Conservation (phyloP, 2,329 filamentous ascomycete genomes). For the Didymella sp. region DNA sequence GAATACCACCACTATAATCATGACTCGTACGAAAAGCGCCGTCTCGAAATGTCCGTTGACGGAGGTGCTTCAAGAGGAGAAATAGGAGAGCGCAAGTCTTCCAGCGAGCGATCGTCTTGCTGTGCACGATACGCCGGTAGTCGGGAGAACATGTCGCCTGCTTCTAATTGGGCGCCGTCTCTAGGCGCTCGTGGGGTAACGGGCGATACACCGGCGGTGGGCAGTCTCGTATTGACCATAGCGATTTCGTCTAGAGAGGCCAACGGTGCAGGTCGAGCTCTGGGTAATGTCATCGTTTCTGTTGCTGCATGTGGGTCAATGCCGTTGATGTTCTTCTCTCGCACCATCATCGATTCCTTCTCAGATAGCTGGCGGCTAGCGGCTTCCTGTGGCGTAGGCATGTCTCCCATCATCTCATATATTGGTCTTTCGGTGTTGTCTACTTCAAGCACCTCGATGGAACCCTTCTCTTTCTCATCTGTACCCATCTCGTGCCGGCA, state of each 20-base stretch:
- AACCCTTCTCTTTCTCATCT: slow-evolving; percentile 27
- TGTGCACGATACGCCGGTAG: slow-evolving; percentile 28
- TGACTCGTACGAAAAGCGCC: slow-evolving; percentile 51
- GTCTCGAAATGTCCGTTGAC: slow-evolving; percentile 32
- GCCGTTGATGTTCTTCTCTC: slow-evolving; percentile 57
- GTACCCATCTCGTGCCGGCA: slow-evolving; percentile 24
- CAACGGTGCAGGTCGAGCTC: slow-evolving; percentile 5
- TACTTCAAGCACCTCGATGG: slow-evolving; percentile 37
- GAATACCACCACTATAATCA: slow-evolving; percentile 22
- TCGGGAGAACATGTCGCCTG: slow-evolving; percentile 42
- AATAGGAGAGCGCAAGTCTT: slow-evolving; percentile 45
- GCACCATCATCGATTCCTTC: slow-evolving; percentile 56
- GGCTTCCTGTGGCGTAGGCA: slow-evolving; percentile 61
- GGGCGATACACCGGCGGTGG: slow-evolving; percentile 33
- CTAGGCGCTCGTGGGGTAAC: slow-evolving; percentile 42
- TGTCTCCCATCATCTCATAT: slow-evolving; percentile 62
- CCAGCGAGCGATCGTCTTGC: slow-evolving; percentile 31
- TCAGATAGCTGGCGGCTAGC: slow-evolving; percentile 56
- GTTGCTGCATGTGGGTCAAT: slow-evolving; percentile 42
- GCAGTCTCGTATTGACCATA: slow-evolving; percentile 37
- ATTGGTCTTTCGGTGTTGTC: slow-evolving; percentile 50
- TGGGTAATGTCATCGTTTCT: slow-evolving; percentile 15
- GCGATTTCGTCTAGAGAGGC: slow-evolving; percentile 30
- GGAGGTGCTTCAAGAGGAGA: slow-evolving; percentile 43
- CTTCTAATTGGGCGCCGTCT: slow-evolving; percentile 44